Percentiles rank a stretch among this genome's conserved stretches.
Evolutionary conservation across 768 basidiomycete species (phyloP).

Genomic region (Psilocybe tampanensis): DNA sequence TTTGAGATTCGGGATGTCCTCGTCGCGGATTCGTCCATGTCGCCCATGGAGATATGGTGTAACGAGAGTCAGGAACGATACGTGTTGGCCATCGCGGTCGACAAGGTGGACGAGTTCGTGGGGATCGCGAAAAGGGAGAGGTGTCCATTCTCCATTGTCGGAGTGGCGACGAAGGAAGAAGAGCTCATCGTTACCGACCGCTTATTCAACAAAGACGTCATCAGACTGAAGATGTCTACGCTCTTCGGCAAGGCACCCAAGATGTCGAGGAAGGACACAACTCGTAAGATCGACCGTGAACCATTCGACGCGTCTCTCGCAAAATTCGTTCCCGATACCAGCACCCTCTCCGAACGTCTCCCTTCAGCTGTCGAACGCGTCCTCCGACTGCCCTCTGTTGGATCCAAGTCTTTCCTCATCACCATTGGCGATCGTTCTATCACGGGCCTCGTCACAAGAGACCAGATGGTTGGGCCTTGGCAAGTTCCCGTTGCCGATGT

Average conservation of each 20-base stretch:
- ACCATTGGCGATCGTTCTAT: slow-evolving; percentile 96
- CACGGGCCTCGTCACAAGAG: slow-evolving; percentile 91
- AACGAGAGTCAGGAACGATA: slow-evolving; percentile 99
- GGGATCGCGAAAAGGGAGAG: slow-evolving; percentile 82
- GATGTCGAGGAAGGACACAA: slow-evolving; percentile 76
- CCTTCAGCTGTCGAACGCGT: slow-evolving; percentile 75
- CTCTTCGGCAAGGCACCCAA: slow-evolving; percentile 96
- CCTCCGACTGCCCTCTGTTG: slow-evolving; percentile 89
- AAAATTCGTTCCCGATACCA: slow-evolving; percentile 57
- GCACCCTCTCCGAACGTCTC: slow-evolving; percentile 49
- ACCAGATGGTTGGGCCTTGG: slow-evolving; percentile 99
- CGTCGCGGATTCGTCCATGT: slow-evolving; percentile 91
- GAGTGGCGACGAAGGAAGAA: slow-evolving; percentile 79
- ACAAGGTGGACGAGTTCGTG: slow-evolving; percentile 66
- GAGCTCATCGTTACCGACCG: slow-evolving; percentile 90
- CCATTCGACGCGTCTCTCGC: slow-evolving; percentile 75
- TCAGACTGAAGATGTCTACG: slow-evolving; percentile 90
- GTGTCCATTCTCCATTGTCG: slow-evolving; percentile 93
- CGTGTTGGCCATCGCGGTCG: slow-evolving; percentile 83
- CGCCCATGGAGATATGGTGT: slow-evolving; percentile 99
- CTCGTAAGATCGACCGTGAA: slow-evolving; percentile 37
- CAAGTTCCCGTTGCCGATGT: slow-evolving; percentile 98
- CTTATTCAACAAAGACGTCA: slow-evolving; percentile 75
- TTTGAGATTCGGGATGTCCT: slow-evolving; percentile 95
- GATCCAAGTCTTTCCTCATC: slow-evolving; percentile 96